Evolutionary conservation across 2,329 filamentous ascomycete genomes (phyloP), one percentile per base, ranked within the genome.

Genomic region (Chrysoporthe puriensis): DNA sequence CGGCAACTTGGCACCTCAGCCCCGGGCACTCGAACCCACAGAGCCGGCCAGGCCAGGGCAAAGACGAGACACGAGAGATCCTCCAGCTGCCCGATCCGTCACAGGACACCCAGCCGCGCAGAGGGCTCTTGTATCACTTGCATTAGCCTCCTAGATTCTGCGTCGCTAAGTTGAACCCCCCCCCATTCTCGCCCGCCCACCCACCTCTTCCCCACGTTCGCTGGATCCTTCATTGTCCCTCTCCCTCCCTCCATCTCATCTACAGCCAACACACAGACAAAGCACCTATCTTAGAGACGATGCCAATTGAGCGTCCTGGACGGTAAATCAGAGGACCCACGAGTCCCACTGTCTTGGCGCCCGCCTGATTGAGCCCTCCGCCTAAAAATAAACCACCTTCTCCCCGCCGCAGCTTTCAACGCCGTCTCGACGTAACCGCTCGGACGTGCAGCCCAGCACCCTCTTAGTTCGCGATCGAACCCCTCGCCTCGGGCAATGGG

Each of bases 361-460:
- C 36, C n/a, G 6, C 44, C n/a, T 18, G 16, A 57, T 32, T 58
- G 54, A 65, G 21, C 54, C 54, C 52, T 54, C 59, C 43, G 32
- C 40, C 50, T 14, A 21, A 34, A 13, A 26, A 16, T 62, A 18
- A 42, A 26, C 18, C 34, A 36, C 18, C 13, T n/a, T 16, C 64
- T 44, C 40, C 26, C 50, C 62, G 46, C 60, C 62, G 54, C 66
- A 64, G 54, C 58, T 40, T 21, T 34, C 66, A 61, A 42, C 56
- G 48, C 66, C 62, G 62, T 54, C 44, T 48, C 16, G 21, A 14
- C 50, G 11, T 52, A 13, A 52, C n/a, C 50, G 26, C 50, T 32
- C 50, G 11, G 50, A 32, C 50, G 21, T 52, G 21, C 50, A 13
- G 21, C 21, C 50, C 50, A 32, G 50, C 26, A 26, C 26, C 26